These are phyloP conservation scores for Rugosomyces carneus DNA, from an alignment of 1,284 basidiomycete species.

Conservation along the genomic window DNA sequence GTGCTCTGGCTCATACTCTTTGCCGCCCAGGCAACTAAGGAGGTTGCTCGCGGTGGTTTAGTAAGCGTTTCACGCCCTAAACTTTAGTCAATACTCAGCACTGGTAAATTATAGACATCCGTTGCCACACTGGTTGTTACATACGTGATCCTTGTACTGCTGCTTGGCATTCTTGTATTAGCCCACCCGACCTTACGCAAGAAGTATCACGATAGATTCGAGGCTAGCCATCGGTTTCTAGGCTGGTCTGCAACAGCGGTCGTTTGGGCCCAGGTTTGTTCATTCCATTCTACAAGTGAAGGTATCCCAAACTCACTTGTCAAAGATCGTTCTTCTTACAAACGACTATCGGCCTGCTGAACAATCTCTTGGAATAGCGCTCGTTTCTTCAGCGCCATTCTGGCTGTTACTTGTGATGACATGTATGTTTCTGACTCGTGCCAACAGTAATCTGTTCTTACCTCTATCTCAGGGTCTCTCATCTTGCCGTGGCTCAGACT, in stretches of 20 bases:
- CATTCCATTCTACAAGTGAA: background rate
- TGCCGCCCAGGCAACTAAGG: constrained; percentile 46
- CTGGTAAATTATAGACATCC: constrained; percentile 24
- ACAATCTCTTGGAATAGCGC: constrained; percentile 35
- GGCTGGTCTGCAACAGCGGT: constrained; percentile 51
- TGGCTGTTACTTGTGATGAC: constrained; percentile 51
- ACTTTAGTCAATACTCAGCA: background rate
- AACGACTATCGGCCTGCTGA: constrained; percentile 43
- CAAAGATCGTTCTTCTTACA: constrained; percentile 40
- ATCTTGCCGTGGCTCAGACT: constrained; percentile 51
- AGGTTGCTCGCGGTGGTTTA: constrained; percentile 37
- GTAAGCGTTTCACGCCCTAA: background rate
- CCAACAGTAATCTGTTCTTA: background rate
- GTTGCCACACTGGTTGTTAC: constrained; percentile 45
- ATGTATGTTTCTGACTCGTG: constrained; percentile 18
- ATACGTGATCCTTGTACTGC: constrained; percentile 43
- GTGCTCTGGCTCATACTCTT: constrained; percentile 48
- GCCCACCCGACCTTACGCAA: constrained; percentile 43
- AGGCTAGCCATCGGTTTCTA: constrained; percentile 49
- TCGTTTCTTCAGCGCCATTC: constrained; percentile 42
- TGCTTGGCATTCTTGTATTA: constrained; percentile 44
- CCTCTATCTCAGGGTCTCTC: constrained; percentile 33
- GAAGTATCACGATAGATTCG: constrained; percentile 46
- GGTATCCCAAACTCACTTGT: background rate
- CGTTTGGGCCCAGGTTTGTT: constrained; percentile 48